Evolutionary conservation across 2,329 filamentous ascomycete species (phyloP).

Genomic region (Hypoxylon rubiginosum): DNA sequence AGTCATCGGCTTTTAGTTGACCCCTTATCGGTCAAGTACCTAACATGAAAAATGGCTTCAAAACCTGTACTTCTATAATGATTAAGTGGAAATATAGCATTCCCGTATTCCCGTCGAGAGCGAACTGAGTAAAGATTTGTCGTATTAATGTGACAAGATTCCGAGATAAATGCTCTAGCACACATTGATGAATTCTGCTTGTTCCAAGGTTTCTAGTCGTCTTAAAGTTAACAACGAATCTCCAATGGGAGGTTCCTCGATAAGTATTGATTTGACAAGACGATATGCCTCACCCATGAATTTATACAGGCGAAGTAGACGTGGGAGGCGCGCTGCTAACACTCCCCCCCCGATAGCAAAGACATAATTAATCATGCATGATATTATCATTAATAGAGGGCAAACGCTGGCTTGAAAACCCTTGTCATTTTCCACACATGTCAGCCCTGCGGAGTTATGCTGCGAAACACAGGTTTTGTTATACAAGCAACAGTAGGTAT

Average conservation of each 20-base stretch:
- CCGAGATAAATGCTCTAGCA: neutral
- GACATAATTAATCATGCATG: neutral
- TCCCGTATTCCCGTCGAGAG: neutral
- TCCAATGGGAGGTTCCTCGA: neutral
- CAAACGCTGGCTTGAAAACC: slow-evolving; percentile 6
- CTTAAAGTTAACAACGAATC: neutral
- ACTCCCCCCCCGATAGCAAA: neutral
- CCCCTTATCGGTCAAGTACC: slow-evolving; percentile 25
- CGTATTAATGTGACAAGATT: slow-evolving; percentile 12
- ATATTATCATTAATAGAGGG: slow-evolving; percentile 23
- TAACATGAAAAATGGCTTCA: neutral
- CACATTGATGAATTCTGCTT: neutral
- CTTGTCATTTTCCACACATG: slow-evolving; percentile 8
- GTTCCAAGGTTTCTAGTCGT: neutral
- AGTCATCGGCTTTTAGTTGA: slow-evolving; percentile 11
- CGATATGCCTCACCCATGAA: slow-evolving; percentile 9
- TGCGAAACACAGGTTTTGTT: slow-evolving; percentile 30
- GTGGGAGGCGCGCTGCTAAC: slow-evolving; percentile 4
- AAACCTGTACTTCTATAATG: neutral
- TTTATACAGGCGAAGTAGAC: neutral
- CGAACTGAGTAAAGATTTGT: slow-evolving; percentile 12
- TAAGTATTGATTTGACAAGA: neutral
- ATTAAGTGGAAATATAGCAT: neutral
- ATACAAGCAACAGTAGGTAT: slow-evolving; percentile 27
- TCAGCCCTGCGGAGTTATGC: slow-evolving; percentile 34